Evolutionary conservation across 768 basidiomycete species (phyloP).

Genomic region (Suillus cothurnatus): DNA sequence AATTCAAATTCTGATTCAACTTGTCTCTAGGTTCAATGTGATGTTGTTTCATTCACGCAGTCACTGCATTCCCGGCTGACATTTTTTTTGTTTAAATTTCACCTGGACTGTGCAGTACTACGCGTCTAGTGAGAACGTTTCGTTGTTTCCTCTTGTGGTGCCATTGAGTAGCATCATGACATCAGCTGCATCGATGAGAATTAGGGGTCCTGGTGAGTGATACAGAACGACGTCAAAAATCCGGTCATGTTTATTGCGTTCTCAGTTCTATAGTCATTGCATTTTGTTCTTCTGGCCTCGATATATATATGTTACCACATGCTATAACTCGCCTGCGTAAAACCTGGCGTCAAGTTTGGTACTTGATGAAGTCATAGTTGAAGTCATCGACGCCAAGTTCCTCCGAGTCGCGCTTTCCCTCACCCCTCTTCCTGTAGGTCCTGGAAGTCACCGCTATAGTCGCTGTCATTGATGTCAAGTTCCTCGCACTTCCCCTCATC

Average conservation of each 20-base stretch:
- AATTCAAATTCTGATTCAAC: no score
- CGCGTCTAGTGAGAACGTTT: conserved; percentile 92
- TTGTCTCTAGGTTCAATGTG: no score
- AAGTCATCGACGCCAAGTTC: no score
- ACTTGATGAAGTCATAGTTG: no score
- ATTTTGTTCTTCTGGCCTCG: neutral
- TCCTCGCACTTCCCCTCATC: no score
- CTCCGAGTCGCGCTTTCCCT: no score
- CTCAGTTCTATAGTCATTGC: neutral
- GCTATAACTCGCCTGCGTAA: no score
- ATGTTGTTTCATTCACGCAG: neutral
- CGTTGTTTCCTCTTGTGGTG: conserved; percentile 86
- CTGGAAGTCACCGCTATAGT: no score
- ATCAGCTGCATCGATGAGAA: neutral
- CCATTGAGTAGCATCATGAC: conserved; percentile 49
- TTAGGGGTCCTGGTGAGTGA: neutral
- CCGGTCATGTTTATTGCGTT: neutral
- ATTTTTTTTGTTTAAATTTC: conserved; percentile 42
- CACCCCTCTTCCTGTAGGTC: no score
- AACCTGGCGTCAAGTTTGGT: no score
- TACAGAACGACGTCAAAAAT: neutral
- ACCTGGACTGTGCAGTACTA: conserved; percentile 86
- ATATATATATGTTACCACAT: no score
- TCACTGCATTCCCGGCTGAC: neutral
- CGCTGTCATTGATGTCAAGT: no score